Conservation (phyloP, 352 stramenopile genomes). For the Globisporangium alternatum region DNA sequence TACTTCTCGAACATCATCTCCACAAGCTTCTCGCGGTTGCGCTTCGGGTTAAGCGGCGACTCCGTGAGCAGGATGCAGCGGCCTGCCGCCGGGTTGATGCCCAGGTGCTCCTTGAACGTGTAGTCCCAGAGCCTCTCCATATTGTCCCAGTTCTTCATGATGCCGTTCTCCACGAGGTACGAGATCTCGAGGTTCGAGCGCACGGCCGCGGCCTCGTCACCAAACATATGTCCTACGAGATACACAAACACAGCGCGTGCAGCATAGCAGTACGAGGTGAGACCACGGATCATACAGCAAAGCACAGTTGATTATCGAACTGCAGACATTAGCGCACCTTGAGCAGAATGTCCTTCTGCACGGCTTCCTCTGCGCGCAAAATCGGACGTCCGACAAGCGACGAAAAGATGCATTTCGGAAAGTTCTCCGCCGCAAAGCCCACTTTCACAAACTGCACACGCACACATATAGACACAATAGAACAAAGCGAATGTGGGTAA, state of each 20-base stretch:
- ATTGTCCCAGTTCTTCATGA: conserved; percentile 97
- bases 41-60: conserved; percentile 90
- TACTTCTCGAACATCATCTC: conserved; percentile 95
- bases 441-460: conserved; percentile 83
- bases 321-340: conserved; percentile 36
- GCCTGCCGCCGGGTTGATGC: conserved; percentile 53
- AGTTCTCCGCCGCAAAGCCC: conserved; percentile 94
- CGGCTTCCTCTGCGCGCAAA: conserved; percentile 90
- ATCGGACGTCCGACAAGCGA: conserved; percentile 94
- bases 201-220: conserved; percentile 89
- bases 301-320: background rate
- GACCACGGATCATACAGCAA: background rate
- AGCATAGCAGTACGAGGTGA: background rate
- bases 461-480: background rate
- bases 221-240: conserved; percentile 91
- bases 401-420: conserved; percentile 93
- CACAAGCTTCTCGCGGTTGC: conserved; percentile 90
- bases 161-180: conserved; percentile 94
- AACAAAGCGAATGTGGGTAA: background rate
- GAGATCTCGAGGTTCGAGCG: conserved; percentile 85
- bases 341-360: conserved; percentile 82
- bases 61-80: conserved; percentile 92
- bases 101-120: conserved; percentile 92
- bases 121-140: conserved; percentile 98
- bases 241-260: background rate